Conservation (phyloP, 257 asterid species). For the Solanum neorickii region DNA sequence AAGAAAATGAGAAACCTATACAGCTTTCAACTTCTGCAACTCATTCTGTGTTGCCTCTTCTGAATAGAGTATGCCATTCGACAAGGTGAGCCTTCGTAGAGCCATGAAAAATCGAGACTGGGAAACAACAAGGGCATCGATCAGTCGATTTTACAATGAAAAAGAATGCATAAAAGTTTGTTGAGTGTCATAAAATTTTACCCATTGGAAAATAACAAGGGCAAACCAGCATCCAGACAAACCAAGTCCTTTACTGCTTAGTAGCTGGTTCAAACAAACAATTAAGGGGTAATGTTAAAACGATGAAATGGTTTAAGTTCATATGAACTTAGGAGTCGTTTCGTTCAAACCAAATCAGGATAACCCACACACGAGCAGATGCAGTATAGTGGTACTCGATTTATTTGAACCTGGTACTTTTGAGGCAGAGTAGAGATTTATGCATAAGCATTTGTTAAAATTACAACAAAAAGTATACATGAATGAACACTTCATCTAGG, state of each 20-base stretch:
- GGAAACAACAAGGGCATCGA: not conserved
- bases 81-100: slow-evolving; percentile 52
- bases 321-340: not conserved
- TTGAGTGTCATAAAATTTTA: not conserved
- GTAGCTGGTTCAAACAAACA: slow-evolving; percentile 24
- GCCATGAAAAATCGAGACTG: slow-evolving; percentile 82
- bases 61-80: slow-evolving; percentile 49
- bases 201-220: slow-evolving; percentile 92
- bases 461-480: not conserved
- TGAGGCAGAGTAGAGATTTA: not conserved
- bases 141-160: not conserved
- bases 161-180: not conserved
- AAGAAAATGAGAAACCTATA: slow-evolving; percentile 5
- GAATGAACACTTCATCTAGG: not conserved
- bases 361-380: not conserved
- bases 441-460: not conserved
- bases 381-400: not conserved
- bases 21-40: slow-evolving; percentile 34
- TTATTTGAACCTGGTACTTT: no score
- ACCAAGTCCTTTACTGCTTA: slow-evolving; percentile 69
- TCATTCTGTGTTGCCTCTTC: slow-evolving; percentile 31
- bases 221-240: slow-evolving; percentile 78
- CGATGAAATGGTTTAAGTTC: not conserved
- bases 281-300: not conserved
- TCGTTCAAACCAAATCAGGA: not conserved